Evolutionary conservation across 164 flowering plant species (phyloP).

Genomic region (Annona cherimola): DNA sequence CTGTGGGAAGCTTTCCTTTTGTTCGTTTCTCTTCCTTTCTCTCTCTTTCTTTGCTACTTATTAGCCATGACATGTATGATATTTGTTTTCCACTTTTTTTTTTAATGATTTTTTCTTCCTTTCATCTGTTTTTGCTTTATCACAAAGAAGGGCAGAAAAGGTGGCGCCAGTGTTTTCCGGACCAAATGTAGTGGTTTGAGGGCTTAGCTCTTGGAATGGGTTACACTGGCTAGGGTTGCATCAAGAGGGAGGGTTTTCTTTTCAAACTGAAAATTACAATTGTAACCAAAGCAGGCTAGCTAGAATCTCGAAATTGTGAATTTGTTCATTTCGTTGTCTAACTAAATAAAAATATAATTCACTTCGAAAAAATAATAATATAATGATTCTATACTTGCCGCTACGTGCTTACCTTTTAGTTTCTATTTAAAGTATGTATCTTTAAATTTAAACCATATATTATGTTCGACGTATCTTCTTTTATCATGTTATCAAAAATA

Average conservation of each 20-base stretch:
- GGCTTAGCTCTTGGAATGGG: constrained; percentile 8
- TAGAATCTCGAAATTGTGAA: no score
- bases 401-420: no score
- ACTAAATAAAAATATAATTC: no score
- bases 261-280: neutral
- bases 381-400: no score
- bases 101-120: neutral
- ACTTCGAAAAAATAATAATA: no score
- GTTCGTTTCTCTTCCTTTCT: constrained; percentile 18
- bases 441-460: no score
- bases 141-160: constrained; percentile 62
- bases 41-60: neutral
- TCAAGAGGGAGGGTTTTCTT: neutral
- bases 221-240: neutral
- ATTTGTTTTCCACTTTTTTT: neutral
- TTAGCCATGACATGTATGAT: constrained; percentile 10
- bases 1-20: constrained; percentile 22
- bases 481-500: no score
- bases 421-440: no score
- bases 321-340: no score
- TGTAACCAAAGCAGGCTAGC: no score
- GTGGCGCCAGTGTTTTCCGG: constrained; percentile 37
- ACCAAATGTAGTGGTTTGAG: constrained; percentile 22
- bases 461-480: no score
- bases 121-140: constrained; percentile 44